Conservation (phyloP, 768 basidiomycete species). For the Lactarius psammicola region DNA sequence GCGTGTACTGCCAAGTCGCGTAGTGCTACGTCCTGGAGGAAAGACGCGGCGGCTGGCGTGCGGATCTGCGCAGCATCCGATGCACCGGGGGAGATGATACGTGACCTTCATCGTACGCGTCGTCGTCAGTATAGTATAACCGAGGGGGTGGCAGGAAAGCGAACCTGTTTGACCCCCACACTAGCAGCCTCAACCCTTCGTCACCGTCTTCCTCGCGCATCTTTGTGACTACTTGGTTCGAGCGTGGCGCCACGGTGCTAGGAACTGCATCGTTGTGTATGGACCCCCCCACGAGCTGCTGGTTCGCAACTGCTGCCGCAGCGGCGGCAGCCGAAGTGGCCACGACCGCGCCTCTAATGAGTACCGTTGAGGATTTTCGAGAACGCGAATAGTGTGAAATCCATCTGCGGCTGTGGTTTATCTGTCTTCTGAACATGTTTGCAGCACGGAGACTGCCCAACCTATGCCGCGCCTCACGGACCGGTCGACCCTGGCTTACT, state of each 20-base stretch:
- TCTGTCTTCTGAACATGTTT: constrained; percentile 20
- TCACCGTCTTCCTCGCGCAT: constrained; percentile 35
- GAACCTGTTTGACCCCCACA: constrained; percentile 78
- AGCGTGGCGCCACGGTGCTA: constrained; percentile 10
- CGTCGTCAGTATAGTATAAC: background rate
- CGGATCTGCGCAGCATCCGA: constrained; percentile 44
- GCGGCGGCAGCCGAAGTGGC: constrained; percentile 17
- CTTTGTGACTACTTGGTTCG: constrained; percentile 11
- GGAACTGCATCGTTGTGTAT: constrained; percentile 40
- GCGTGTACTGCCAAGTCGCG: constrained; percentile 70
- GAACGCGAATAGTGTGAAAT: constrained; percentile 2
- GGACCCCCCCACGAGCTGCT: constrained; percentile 12
- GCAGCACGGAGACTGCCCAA: background rate
- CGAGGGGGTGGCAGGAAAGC: constrained; percentile 1
- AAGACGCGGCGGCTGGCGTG: constrained; percentile 49
- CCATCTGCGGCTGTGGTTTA: constrained; percentile 13
- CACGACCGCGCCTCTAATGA: constrained; percentile 11
- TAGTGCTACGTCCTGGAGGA: constrained; percentile 67
- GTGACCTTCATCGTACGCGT: constrained; percentile 41
- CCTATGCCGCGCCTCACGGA: background rate
- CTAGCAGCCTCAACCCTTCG: constrained; percentile 38
- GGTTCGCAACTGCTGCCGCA: constrained; percentile 5
- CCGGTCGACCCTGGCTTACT: background rate
- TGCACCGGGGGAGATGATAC: constrained; percentile 44
- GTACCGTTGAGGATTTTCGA: background rate